These are phyloP conservation scores for Fusarium aywerte DNA, from an alignment of 2,329 filamentous ascomycete species.

Conservation along the genomic window DNA sequence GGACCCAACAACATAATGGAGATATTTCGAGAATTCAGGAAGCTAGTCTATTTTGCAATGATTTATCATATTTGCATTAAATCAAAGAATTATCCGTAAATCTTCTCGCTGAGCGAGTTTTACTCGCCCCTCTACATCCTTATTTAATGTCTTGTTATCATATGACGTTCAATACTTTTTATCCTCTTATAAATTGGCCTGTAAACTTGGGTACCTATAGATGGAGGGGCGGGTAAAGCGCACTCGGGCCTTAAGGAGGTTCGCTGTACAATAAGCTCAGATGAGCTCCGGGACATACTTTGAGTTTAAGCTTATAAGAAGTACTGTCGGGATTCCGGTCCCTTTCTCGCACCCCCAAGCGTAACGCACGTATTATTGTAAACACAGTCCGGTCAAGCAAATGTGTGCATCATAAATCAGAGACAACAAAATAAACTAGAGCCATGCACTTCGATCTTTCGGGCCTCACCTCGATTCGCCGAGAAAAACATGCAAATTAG, in stretches of 20 bases:
- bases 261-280: background rate
- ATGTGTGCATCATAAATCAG: background rate
- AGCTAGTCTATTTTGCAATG: background rate
- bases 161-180: too few relatives aligned
- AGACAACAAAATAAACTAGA: background rate
- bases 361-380: background rate
- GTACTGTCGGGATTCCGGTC: background rate
- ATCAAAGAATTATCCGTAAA: background rate
- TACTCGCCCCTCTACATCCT: too few relatives aligned
- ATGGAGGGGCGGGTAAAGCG: too few relatives aligned
- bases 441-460: background rate
- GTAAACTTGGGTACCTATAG: too few relatives aligned
- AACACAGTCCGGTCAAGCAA: background rate
- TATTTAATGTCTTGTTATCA: too few relatives aligned
- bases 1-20: background rate
- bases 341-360: background rate
- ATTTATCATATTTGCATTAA: background rate
- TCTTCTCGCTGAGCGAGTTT: too few relatives aligned
- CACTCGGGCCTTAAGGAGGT: too few relatives aligned
- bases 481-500: background rate
- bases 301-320: background rate
- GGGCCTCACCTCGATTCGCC: constrained; percentile 36
- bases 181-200: too few relatives aligned
- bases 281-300: background rate
- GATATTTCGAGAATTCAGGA: background rate